Evolutionary conservation across 2,329 filamentous ascomycete species (phyloP), one percentile per base, ranked within the genome.

Genomic region (Ambrosiella beaveri): DNA sequence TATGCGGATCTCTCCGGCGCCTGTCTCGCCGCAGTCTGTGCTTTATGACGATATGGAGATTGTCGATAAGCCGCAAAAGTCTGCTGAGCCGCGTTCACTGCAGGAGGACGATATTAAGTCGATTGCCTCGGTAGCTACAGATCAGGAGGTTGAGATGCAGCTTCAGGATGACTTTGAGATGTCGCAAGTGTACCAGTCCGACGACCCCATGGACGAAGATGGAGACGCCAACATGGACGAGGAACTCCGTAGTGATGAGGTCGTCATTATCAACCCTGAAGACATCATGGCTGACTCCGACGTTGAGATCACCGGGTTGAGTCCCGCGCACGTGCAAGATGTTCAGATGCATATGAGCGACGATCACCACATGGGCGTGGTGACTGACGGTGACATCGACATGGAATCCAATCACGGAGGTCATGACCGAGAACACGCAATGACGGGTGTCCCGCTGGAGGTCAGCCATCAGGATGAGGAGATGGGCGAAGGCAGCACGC

Each of bases 121-220:
- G 3, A 41, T 50, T 54, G 17, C 58, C 8, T 60, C 58, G 12
- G 50, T 57, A 13, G 41, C 41, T 35, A 60, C 58, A 35, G 58
- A 60, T 40, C 54, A 60, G 12, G 58, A 60, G 37, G 50, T 60
- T 52, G 58, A 57, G 50, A 60, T 60, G 58, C 58, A 60, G 40
- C 39, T 60, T 15, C 58, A 57, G 13, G 55, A 60, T n/a, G 59
- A 60, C 45, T 55, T 56, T 51, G 59, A 60, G n/a, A 55, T 60
- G 52, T 19, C 51, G 1, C 51, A 60, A 36, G 50, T 54, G n/a
- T 54, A 19, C 39, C 17, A 51, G 15, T 36, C 35, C n/a, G 44
- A 56, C 13, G 53, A 61, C 45, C 54, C 52, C 11, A 57, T 57
- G 53, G 56, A 19, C 12, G 53, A 56, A 15, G 45, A 54, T 12